Evolutionary conservation across 139 green algal genomes (phyloP), one percentile per base, ranked within the genome.

Genomic region (Chlorella ohadii): DNA sequence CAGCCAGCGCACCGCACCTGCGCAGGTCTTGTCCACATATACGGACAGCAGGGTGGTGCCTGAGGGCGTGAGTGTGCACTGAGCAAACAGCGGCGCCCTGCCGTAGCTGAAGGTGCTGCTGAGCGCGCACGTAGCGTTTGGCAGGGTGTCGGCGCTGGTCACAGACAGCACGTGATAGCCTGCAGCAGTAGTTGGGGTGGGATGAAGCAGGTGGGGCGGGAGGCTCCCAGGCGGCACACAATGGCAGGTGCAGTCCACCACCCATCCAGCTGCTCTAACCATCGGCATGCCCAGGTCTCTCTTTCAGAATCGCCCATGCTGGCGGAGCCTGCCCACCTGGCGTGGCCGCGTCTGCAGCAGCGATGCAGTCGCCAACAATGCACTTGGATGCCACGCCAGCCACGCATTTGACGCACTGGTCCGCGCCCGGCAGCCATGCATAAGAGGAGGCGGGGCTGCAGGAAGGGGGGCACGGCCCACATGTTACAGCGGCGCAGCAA

Each of bases 381-480:
- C 76, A 82, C 57, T 61, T 41, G 34, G 2, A 23, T 13, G 76
- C 76, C 25, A 82, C 76, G 36, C 76, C 76, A 5, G 25, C 76
- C 25, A 82, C 38, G 36, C 76, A 82, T 13, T 63, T 63, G 33
- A 82, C 76, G 59, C 76, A 82, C 59, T 57, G 76, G 36, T 27
- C 51, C 4, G 76, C 59, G 36, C 76, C 76, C 20, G 76, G 76
- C 36, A 59, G 15, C 1, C 76, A 59, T 3, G 76, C 76, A 25
- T 82, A 82, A 2, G 76, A 82, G 31, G 5, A 15, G 27, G 23
- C 38, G 27, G 76, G 76, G 57, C 76, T 82, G 76, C 76, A 39
- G 23, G 3, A 20, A 5, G 36, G 28, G 36, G 0, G 39, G 23
- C 47, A n/a, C n/a, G n/a, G n/a, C n/a, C n/a, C n/a, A n/a, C n/a